Conservation (phyloP, 345 rosid species). For the Jatropha curcas region DNA sequence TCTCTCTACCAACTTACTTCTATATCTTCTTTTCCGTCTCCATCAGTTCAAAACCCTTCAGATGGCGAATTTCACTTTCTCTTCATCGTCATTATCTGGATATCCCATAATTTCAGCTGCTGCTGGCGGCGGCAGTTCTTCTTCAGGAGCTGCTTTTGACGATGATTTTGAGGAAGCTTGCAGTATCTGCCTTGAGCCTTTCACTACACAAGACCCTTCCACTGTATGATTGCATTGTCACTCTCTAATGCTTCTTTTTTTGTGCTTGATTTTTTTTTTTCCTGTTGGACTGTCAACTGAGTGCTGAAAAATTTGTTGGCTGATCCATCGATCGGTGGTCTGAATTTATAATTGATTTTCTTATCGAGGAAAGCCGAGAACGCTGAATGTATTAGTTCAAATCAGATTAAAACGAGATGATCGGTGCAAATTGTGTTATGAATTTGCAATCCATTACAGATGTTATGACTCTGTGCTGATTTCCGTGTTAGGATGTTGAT, state of each 20-base stretch:
- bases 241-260: background rate
- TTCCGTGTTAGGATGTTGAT: background rate
- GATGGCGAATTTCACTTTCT: conserved; percentile 28
- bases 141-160: conserved; percentile 31
- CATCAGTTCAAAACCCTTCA: background rate
- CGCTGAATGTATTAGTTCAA: background rate
- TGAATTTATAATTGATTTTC: background rate
- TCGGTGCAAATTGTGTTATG: background rate
- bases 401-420: background rate
- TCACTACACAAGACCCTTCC: conserved; percentile 61
- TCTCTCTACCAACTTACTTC: no score
- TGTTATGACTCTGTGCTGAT: background rate
- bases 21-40: background rate
- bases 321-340: background rate
- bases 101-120: conserved; percentile 19
- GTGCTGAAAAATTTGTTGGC: background rate
- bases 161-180: conserved; percentile 67
- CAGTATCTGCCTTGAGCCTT: conserved; percentile 89
- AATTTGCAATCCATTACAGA: background rate
- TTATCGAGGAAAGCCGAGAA: no score
- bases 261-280: background rate
- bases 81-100: conserved; percentile 24
- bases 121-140: conserved; percentile 7
- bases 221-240: conserved; percentile 41
- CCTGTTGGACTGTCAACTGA: background rate